Evolutionary conservation across 805 yeast genomes (phyloP), one percentile per base, ranked within the genome.

Genomic region (Starmerella scarabaei): DNA sequence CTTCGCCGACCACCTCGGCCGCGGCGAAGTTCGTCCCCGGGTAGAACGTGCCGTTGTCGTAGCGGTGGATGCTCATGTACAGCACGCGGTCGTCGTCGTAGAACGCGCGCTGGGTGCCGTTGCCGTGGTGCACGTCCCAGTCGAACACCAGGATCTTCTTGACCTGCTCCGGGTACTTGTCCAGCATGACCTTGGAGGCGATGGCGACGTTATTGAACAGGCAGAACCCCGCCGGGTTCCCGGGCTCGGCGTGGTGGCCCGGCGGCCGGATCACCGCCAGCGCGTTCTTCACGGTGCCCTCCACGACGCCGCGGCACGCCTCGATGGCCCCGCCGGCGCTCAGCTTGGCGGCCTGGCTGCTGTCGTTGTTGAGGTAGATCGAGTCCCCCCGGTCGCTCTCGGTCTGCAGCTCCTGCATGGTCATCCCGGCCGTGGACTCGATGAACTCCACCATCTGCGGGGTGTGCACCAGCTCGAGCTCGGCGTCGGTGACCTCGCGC

Each of bases 111-210:
- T 91, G 98, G 1, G 99, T 91, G 30, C 99, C 99, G 59, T 91
- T 91, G 20, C 99, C 99, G 59, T 91, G 99, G 61, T 91, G 99
- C 35, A 91, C 85, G 60, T 91, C 99, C 99, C 99, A 91, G 60
- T 91, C 99, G 18, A 86, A 55, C 43, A 91, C 77, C 42, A 84
- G 73, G 30, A 91, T 82, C 51, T 72, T 72, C 47, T 93, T 68
- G 5, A 88, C 93, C 20, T 83, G 72, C 53, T 88, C 96, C 0
- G 96, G 94, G 58, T 84, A 88, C 41, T 72, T 68, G 50, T 76
- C 76, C 42, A 91, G 63, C 47, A 86, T 79, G 43, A 78, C 75
- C 54, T 80, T 80, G 15, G 96, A 94, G 2, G 98, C 97, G 16
- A 91, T 95, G 0, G 97, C 95, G 19, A 91, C 99, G 55, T 91